Conservation (phyloP, 2,329 filamentous ascomycete species). For the Huntiella abstrusa region DNA sequence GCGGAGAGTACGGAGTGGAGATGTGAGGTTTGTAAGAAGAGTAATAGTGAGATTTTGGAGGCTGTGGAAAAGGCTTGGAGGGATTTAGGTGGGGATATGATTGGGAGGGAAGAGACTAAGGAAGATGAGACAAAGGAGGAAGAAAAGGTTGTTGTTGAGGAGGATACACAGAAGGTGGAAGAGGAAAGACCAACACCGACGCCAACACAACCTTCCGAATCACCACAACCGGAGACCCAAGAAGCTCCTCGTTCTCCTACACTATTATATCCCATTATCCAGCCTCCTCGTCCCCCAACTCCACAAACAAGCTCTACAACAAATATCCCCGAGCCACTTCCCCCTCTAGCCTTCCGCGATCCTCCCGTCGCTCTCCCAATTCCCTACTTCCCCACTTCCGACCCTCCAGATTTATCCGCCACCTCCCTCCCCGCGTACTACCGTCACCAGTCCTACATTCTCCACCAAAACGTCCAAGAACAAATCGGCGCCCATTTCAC, state of each 20-base stretch:
- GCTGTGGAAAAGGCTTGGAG: conserved; percentile 23
- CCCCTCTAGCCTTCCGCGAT: not conserved
- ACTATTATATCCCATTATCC: not conserved
- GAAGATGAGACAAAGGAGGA: conserved; percentile 16
- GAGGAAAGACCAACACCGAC: not conserved
- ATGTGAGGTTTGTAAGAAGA: conserved; percentile 51
- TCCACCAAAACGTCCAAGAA: not conserved
- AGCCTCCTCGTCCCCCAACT: not conserved
- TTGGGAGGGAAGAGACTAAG: not conserved
- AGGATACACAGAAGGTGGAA: not conserved
- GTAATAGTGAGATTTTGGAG: conserved; percentile 53
- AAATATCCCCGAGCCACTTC: not conserved
- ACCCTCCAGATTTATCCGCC: not conserved
- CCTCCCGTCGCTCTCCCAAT: not conserved
- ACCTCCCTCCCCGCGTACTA: not conserved
- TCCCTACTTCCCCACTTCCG: not conserved
- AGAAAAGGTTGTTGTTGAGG: conserved; percentile 16
- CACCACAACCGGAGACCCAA: not conserved
- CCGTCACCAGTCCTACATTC: not conserved
- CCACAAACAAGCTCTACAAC: not conserved
- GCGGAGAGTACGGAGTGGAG: conserved; percentile 43
- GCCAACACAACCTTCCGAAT: not conserved
- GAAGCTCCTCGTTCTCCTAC: not conserved
- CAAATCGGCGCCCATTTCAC: not conserved
- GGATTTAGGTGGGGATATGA: conserved; percentile 15